These are phyloP conservation scores for Aspergillus oerlinghausenensis DNA, from an alignment of 2,329 filamentous ascomycete genomes.

Conservation along the genomic window DNA sequence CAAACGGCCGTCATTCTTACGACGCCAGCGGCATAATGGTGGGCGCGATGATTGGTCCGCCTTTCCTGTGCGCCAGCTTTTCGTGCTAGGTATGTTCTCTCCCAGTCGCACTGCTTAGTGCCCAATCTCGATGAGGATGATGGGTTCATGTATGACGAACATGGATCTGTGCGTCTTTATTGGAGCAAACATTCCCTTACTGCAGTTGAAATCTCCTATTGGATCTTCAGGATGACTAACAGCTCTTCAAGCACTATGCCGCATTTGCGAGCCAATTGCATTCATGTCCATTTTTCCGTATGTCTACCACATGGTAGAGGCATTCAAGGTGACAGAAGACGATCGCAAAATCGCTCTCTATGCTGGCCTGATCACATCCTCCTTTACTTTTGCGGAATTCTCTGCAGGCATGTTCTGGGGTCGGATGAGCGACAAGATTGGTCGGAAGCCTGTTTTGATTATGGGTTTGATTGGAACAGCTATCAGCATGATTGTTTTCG, in stretches of 20 bases:
- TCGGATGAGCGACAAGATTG: constrained; percentile 81
- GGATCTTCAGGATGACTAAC: constrained; percentile 12
- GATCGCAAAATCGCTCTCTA: constrained; percentile 81
- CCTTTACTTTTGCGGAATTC: constrained; percentile 95
- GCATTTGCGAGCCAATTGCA: constrained; percentile 96
- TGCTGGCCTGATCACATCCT: constrained; percentile 91
- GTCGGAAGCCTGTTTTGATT: constrained; percentile 86
- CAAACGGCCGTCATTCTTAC: constrained; percentile 30
- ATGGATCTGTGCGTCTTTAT: background rate
- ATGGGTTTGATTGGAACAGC: constrained; percentile 88
- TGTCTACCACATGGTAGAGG: constrained; percentile 94
- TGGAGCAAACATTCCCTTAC: background rate
- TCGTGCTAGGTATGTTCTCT: constrained; percentile 39
- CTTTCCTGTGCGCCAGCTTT: constrained; percentile 58
- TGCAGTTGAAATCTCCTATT: background rate
- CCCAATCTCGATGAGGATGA: constrained; percentile 12
- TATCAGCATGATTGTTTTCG: constrained; percentile 87
- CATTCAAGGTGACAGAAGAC: constrained; percentile 78
- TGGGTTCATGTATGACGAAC: constrained; percentile 4
- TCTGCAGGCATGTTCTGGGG: constrained; percentile 91
- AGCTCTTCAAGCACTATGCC: constrained; percentile 65
- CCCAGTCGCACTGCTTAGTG: constrained; percentile 19
- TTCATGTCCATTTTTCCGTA: constrained; percentile 99
- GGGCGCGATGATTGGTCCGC: constrained; percentile 33
- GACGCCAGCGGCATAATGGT: constrained; percentile 26